phyloP scores from a whole-genome alignment of 1,284 basidiomycete species.

The Malassezia restricta region DNA sequence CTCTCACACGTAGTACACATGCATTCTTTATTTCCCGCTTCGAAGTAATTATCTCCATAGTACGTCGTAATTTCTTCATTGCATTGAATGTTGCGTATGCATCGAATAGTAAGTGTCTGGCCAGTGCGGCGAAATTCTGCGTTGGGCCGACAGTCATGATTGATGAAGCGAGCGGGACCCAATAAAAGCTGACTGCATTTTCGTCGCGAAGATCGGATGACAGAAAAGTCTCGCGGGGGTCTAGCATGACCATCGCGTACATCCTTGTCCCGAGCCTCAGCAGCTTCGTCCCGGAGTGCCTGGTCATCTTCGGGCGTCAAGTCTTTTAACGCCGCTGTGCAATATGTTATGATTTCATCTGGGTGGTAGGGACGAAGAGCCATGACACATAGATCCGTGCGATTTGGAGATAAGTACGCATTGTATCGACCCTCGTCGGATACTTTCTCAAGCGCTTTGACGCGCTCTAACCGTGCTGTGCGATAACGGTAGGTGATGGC shows the following conservation, averaged over 20 bases:
- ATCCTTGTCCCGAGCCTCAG: conserved; percentile 41
- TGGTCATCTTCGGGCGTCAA: conserved; percentile 46
- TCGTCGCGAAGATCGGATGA: conserved; percentile 75
- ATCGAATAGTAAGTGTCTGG: conserved; percentile 74
- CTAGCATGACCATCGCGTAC: conserved; percentile 53
- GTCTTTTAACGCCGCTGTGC: conserved; percentile 52
- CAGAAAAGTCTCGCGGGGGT: conserved; percentile 66
- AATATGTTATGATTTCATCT: conserved; percentile 62
- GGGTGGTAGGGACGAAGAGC: conserved; percentile 62
- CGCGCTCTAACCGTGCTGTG: conserved; percentile 1
- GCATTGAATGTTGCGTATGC: conserved; percentile 62
- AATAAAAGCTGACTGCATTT: conserved; percentile 83
- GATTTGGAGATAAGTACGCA: conserved; percentile 50
- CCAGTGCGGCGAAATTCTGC: conserved; percentile 75
- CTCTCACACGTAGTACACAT: conserved; percentile 79
- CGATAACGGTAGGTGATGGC: conserved; percentile 39
- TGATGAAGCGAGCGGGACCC: conserved; percentile 84
- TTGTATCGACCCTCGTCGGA: conserved; percentile 16
- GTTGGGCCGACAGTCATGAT: conserved; percentile 87
- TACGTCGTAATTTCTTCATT: conserved; percentile 68
- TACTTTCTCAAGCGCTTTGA: conserved; percentile 4
- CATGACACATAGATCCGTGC: conserved; percentile 76
- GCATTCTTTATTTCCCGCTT: conserved; percentile 70
- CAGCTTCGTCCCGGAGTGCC: conserved; percentile 59
- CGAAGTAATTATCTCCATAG: conserved; percentile 56